A percentile compares a stretch with the other conserved stretches of the same genome.
Conservation (phyloP, 176 grass and related monocot species). For the Cenchrus americanus region DNA sequence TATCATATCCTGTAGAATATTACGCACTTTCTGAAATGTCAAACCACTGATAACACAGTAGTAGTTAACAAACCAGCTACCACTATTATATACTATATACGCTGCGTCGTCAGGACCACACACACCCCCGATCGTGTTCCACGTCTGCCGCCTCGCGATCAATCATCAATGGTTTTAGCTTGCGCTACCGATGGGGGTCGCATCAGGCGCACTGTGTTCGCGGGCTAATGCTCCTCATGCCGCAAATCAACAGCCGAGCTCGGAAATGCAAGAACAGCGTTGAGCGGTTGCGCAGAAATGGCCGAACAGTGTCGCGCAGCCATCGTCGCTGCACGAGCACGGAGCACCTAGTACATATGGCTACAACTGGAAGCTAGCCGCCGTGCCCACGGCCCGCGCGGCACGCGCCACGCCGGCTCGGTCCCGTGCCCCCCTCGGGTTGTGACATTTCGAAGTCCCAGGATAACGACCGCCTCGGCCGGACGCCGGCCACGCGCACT, state of each 20-base stretch:
- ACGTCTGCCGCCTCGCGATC: background rate
- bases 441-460: constrained; percentile 19
- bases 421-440: too few species aligned
- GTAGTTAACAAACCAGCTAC: background rate
- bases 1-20: too few species aligned
- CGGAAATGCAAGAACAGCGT: background rate
- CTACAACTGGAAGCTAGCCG: background rate
- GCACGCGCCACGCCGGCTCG: background rate
- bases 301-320: background rate
- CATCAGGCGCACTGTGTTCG: background rate
- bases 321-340: background rate
- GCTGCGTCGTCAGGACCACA: background rate
- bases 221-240: background rate
- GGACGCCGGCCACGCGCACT: background rate
- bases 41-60: background rate
- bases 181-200: too few species aligned
- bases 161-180: background rate
- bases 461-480: background rate
- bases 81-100: background rate
- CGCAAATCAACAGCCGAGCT: background rate
- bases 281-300: background rate
- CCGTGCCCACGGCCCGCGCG: background rate
- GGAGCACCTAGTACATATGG: too few species aligned
- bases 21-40: background rate
- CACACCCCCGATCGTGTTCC: too few species aligned